These are phyloP conservation scores for Phytophthora colocasiae DNA, from an alignment of 352 stramenopile genomes.

Conservation along the genomic window DNA sequence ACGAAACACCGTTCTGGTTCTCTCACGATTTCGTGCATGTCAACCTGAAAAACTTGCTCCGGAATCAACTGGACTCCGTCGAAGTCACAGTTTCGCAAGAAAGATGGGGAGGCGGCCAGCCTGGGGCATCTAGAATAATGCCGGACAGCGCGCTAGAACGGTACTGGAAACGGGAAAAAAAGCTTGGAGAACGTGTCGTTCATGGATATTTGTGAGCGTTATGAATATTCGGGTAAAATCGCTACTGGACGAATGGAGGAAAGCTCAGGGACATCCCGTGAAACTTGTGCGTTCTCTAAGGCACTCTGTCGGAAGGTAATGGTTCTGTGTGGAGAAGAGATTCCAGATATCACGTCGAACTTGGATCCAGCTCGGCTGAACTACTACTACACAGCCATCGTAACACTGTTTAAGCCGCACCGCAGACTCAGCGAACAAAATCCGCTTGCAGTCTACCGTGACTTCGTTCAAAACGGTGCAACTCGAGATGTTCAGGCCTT, in stretches of 20 bases:
- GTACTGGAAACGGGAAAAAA: constrained; percentile 30
- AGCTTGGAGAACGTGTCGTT: constrained; percentile 7
- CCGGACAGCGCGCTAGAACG: constrained; percentile 1
- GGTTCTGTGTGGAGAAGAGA: constrained; percentile 12
- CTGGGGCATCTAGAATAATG: background rate
- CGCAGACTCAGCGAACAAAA: background rate
- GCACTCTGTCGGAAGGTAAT: background rate
- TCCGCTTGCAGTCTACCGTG: background rate
- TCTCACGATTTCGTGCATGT: constrained; percentile 13
- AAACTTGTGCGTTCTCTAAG: background rate
- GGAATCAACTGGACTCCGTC: background rate
- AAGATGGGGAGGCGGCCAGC: background rate
- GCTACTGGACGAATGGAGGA: background rate
- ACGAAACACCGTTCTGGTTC: constrained; percentile 28
- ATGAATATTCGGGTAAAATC: constrained; percentile 3
- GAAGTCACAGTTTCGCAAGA: constrained; percentile 5
- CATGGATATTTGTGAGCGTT: constrained; percentile 23
- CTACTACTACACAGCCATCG: constrained; percentile 16
- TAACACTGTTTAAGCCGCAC: constrained; percentile 29
- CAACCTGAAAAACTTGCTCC: constrained; percentile 2
- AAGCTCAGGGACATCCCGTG: background rate
- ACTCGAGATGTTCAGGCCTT: background rate
- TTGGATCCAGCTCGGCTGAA: background rate
- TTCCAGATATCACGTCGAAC: constrained; percentile 4
- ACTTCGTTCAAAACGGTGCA: background rate